Evolutionary conservation across 1,139 yeast species (phyloP).

Genomic region (Geotrichum reessii): DNA sequence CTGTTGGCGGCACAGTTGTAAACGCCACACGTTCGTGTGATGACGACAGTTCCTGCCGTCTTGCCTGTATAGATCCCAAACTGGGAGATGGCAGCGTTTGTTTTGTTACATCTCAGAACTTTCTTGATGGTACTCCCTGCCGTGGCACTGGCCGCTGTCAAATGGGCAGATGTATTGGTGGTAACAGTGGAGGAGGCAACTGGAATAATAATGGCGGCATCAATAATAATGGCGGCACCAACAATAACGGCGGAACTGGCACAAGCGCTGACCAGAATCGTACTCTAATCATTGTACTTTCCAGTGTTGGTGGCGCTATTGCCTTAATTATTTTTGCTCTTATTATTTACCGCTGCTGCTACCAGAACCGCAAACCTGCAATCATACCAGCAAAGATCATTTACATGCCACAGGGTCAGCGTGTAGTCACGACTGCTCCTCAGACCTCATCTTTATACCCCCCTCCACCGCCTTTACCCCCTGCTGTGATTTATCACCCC

Average conservation of each 20-base stretch:
- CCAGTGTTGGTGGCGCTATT: conserved; percentile 10
- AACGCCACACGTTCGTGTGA: conserved; percentile 32
- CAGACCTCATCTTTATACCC: conserved; percentile 13
- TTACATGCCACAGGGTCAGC: neutral
- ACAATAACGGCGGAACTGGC: neutral
- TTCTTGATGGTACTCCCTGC: conserved; percentile 39
- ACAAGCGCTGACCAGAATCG: conserved; percentile 14
- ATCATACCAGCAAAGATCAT: neutral
- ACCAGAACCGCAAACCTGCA: neutral
- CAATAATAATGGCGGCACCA: neutral
- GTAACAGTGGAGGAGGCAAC: conserved; percentile 8
- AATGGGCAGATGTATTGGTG: conserved; percentile 34
- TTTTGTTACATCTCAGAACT: conserved; percentile 32
- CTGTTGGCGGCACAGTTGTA: neutral
- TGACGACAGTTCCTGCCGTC: conserved; percentile 30
- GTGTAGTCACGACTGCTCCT: conserved; percentile 13
- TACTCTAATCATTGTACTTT: conserved; percentile 21
- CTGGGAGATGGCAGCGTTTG: conserved; percentile 26
- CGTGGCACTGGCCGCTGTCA: conserved; percentile 31
- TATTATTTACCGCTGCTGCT: neutral
- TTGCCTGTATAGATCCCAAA: conserved; percentile 30
- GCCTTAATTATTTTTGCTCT: conserved; percentile 3
- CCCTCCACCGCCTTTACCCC: conserved; percentile 10
- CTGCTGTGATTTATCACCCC: conserved; percentile 13
- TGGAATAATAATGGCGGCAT: neutral